Evolutionary conservation across 2,329 filamentous ascomycete species (phyloP).

Genomic region (Aspergillus unguis): DNA sequence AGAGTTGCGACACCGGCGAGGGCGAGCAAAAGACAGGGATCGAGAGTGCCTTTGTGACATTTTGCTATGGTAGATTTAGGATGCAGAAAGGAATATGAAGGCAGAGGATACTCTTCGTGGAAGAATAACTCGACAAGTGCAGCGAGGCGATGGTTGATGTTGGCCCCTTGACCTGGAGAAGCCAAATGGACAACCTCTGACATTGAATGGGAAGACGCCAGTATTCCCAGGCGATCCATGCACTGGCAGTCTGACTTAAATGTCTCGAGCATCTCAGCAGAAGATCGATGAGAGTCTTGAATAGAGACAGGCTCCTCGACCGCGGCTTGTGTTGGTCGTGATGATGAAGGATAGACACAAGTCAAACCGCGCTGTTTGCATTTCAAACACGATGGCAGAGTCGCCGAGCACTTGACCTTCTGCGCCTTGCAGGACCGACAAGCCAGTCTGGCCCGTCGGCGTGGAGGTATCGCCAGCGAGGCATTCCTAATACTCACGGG

Average conservation of each 20-base stretch:
- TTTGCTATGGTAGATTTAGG: background rate
- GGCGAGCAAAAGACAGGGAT: background rate
- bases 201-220: too few relatives aligned
- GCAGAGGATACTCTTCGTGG: background rate
- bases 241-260: background rate
- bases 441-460: background rate
- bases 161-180: too few relatives aligned
- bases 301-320: background rate
- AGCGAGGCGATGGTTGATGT: background rate
- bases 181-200: too few relatives aligned
- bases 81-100: background rate
- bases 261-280: background rate
- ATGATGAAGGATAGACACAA: background rate
- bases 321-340: background rate
- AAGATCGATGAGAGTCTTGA: too few relatives aligned
- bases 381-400: background rate
- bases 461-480: background rate
- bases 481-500: background rate
- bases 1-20: background rate
- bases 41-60: background rate
- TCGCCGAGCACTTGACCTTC: background rate
- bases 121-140: background rate
- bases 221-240: too few relatives aligned
- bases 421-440: background rate
- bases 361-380: background rate